Evolutionary conservation across 805 yeast genomes (phyloP).

Genomic region (Cyberlindnera mycetangii): DNA sequence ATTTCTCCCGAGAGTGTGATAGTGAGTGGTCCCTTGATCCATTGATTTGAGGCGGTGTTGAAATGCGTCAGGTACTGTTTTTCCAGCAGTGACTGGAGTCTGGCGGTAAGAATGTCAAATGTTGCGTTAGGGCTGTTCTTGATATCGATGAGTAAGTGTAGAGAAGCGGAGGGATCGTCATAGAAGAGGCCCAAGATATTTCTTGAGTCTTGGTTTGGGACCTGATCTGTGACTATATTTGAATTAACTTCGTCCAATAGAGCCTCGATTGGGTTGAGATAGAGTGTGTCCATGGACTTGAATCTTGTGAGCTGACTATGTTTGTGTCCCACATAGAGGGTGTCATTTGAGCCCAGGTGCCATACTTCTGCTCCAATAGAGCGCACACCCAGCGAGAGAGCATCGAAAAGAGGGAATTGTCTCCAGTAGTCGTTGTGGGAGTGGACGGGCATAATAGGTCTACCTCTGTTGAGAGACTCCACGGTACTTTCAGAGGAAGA

Average conservation of each 20-base stretch:
- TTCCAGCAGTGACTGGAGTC: neutral
- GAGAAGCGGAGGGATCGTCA: neutral
- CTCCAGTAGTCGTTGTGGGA: neutral
- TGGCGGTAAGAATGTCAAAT: neutral
- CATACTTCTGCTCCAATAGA: neutral
- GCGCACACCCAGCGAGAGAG: neutral
- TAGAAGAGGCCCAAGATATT: neutral
- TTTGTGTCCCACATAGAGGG: neutral
- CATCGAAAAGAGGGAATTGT: neutral
- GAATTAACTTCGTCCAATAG: neutral
- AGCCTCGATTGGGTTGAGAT: neutral
- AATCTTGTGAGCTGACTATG: neutral
- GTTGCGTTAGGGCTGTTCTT: neutral
- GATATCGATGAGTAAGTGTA: neutral
- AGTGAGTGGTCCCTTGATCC: neutral
- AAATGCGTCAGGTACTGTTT: neutral
- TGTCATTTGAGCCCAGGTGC: neutral
- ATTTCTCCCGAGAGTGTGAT: neutral
- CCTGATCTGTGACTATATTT: too few species aligned
- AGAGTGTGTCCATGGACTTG: neutral
- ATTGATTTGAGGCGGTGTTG: neutral
- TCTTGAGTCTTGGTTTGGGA: too few species aligned
- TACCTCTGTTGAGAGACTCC: too few species aligned
- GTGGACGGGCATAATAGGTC: too few species aligned
- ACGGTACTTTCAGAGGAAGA: too few species aligned